phyloP scores from a whole-genome alignment of 2,329 filamentous ascomycete genomes.

The Beauveria pseudobassiana region DNA sequence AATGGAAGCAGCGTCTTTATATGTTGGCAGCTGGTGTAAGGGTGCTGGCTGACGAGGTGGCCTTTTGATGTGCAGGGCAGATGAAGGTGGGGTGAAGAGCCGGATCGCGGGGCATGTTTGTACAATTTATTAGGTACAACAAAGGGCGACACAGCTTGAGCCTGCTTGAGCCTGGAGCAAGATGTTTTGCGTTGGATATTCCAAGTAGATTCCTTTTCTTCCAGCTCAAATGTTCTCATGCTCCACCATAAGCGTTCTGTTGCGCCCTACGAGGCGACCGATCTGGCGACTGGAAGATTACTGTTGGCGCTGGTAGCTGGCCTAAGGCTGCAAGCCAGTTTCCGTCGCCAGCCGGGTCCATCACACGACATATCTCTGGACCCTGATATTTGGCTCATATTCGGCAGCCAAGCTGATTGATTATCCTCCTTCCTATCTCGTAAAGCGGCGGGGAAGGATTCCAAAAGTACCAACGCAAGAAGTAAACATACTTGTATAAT shows the following conservation, averaged over 20 bases:
- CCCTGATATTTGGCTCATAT: not conserved
- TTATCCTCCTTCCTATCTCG: not conserved
- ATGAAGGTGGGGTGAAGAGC: not conserved
- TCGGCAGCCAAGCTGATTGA: not conserved
- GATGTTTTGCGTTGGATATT: too few species aligned
- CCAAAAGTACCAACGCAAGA: not conserved
- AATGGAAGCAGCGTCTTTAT: not conserved
- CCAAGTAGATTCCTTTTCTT: too few species aligned
- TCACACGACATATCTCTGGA: not conserved
- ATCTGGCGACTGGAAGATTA: not conserved
- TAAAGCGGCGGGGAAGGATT: not conserved
- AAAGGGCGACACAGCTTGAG: not conserved
- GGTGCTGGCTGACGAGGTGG: not conserved
- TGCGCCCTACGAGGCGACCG: not conserved
- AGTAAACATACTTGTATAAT: not conserved
- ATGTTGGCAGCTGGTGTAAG: not conserved
- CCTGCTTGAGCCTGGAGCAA: too few species aligned
- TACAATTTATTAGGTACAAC: not conserved
- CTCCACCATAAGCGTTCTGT: too few species aligned
- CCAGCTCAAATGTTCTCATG: too few species aligned
- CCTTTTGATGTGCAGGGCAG: constrained; percentile 4
- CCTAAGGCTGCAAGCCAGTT: not conserved
- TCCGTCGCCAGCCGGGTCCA: not conserved
- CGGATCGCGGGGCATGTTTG: constrained; percentile 1
- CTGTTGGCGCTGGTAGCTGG: not conserved